Evolutionary conservation across 2,329 filamentous ascomycete species (phyloP).

Genomic region (Fonsecaea monophora): DNA sequence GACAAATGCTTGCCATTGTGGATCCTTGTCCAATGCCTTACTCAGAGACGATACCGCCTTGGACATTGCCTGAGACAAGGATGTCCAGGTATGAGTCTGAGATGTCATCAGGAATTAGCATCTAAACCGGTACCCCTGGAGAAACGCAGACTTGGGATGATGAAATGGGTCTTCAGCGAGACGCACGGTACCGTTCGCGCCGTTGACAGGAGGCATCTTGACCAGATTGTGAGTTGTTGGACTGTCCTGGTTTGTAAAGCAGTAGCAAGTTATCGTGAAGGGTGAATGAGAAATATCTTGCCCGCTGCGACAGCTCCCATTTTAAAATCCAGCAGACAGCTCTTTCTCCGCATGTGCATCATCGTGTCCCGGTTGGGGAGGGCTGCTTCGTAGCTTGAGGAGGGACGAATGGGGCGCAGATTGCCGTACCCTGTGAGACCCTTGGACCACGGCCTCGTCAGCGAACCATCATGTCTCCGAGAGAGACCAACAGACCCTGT

Average conservation of each 20-base stretch:
- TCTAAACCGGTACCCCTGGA: neutral
- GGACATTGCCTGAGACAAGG: conserved; percentile 35
- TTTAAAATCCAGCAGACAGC: neutral
- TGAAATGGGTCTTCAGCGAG: neutral
- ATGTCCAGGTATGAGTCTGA: conserved; percentile 31
- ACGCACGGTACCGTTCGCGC: conserved; percentile 20
- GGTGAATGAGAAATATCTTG: neutral
- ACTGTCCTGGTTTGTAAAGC: neutral
- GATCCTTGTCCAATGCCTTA: conserved; percentile 34
- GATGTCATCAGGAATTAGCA: neutral
- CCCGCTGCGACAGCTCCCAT: neutral
- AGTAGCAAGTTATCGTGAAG: neutral
- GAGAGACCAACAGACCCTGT: neutral
- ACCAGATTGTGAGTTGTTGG: neutral
- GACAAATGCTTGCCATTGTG: conserved; percentile 37
- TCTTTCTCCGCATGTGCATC: neutral
- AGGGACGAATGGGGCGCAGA: neutral
- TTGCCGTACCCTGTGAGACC: neutral
- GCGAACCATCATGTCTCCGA: neutral
- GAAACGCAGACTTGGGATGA: neutral
- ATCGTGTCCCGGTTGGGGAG: neutral
- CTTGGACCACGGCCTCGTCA: neutral
- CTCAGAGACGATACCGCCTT: conserved; percentile 33
- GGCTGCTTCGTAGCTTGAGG: neutral
- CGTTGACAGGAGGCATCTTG: conserved; percentile 29